Percentiles rank a stretch among this genome's conserved stretches.
Evolutionary conservation across 2,329 filamentous ascomycete species (phyloP).

Genomic region (Aureobasidium sp.): DNA sequence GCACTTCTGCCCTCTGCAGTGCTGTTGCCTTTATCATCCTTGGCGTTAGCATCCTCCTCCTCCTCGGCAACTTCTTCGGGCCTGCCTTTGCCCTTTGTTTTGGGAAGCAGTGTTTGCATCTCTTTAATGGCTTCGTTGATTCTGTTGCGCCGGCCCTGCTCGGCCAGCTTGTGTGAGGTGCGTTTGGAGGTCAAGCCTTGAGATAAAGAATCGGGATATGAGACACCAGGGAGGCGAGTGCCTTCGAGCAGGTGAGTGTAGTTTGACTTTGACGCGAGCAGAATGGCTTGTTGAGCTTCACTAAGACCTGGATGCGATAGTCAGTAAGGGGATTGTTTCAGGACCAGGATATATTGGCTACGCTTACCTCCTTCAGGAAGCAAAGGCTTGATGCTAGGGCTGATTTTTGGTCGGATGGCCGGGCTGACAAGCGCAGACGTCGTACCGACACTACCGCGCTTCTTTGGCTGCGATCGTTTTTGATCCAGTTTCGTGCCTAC

Average conservation of each 20-base stretch:
- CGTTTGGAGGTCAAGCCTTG: conserved; percentile 94
- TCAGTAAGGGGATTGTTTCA: not conserved
- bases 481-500: conserved; percentile 30
- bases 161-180: conserved; percentile 95
- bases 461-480: conserved; percentile 50
- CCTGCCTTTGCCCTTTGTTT: conserved; percentile 37
- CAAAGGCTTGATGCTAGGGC: conserved; percentile 87
- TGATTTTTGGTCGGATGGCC: conserved; percentile 80
- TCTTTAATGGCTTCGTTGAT: conserved; percentile 92
- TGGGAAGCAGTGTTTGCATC: conserved; percentile 78
- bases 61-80: conserved; percentile 31
- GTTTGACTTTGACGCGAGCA: conserved; percentile 91
- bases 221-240: conserved; percentile 72
- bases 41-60: conserved; percentile 33
- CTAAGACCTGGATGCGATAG: conserved; percentile 25
- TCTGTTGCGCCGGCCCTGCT: conserved; percentile 88
- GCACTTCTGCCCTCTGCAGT: conserved; percentile 43
- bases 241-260: conserved; percentile 97
- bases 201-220: conserved; percentile 83
- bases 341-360: not conserved
- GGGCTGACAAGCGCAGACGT: conserved; percentile 75
- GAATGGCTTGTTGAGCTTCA: conserved; percentile 57
- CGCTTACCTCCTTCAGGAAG: conserved; percentile 62
- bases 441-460: conserved; percentile 52
- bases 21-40: conserved; percentile 29